These are phyloP conservation scores for Erodium trifolium DNA, from an alignment of 441 rosid species.

Conservation along the genomic window DNA sequence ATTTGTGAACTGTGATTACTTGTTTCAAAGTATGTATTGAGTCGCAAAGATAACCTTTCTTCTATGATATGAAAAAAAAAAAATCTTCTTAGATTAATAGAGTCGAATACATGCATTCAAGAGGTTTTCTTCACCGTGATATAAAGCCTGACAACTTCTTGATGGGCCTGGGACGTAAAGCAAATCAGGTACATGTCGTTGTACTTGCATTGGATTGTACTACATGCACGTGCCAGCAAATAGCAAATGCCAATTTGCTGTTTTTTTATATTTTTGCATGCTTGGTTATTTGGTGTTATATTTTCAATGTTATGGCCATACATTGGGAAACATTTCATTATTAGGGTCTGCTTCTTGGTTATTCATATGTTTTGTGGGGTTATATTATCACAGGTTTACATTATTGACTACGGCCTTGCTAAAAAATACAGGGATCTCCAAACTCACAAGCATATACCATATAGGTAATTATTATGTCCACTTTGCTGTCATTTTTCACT, in stretches of 20 bases:
- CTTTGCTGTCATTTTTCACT: too few species aligned
- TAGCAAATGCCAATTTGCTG: too few species aligned
- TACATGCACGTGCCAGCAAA: too few species aligned
- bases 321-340: too few species aligned
- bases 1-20: not conserved
- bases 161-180: slow-evolving; percentile 97
- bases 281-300: too few species aligned
- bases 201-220: not conserved
- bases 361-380: not conserved
- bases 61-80: too few species aligned
- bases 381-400: slow-evolving; percentile 52
- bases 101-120: slow-evolving; percentile 95
- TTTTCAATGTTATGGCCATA: too few species aligned
- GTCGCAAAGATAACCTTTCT: too few species aligned
- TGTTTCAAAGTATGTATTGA: too few species aligned
- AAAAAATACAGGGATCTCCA: slow-evolving; percentile 97
- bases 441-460: slow-evolving; percentile 95
- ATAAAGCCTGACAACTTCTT: slow-evolving; percentile 97
- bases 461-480: slow-evolving; percentile 40
- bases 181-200: slow-evolving; percentile 61
- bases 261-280: too few species aligned
- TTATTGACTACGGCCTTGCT: slow-evolving; percentile 93
- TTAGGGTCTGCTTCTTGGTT: not conserved
- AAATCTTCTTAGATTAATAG: slow-evolving; percentile 37
- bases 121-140: slow-evolving; percentile 98